Evolutionary conservation across 2,329 filamentous ascomycete species (phyloP), one percentile per base, ranked within the genome.

Genomic region (Colletotrichum cereale): DNA sequence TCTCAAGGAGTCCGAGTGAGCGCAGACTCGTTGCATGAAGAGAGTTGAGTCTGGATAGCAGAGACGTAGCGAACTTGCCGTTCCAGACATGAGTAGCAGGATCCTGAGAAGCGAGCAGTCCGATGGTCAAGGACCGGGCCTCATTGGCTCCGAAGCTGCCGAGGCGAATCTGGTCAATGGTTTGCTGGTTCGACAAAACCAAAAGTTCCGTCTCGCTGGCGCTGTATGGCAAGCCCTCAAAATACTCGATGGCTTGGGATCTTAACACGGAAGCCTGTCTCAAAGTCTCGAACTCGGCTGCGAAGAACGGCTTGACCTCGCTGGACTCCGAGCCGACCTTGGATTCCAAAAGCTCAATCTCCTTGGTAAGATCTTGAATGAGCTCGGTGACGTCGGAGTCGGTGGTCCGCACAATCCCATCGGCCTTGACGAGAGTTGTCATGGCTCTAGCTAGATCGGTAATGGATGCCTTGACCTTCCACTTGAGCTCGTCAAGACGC

Each of bases 1-100:
- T 83, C 78, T 93, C 90, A 0, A 94, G 83, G 24, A 92, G 84
- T 55, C 87, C 85, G 58, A 94, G 81, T 52, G 90, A 88, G 56
- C 86, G 86, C 48, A 94, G 81, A 56, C 83, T 87, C 0, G 91
- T 88, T 31, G 85, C 82, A 16, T 82, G 81, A 24, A 90, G 79
- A 1, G 79, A 81, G 62, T 86, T 82, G 57, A 92, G 80, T 74
- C 87, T 90, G 18, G 83, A 82, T 75, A 93, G 82, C 4, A 93
- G 76, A 0, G 86, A 85, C 21, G 77, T 74, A 3, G 79, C 73
- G 55, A 85, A 78, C 62, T 80, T 82, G 24, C 84, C 83, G 62
- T 84, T 79, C 82, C 84, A 84, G 6, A 76, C 73, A 47, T 80
- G 57, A 11, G 71, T 48, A 14, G 44, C 42, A 10, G 52, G 34